These are phyloP conservation scores for Penicillium robsamsonii DNA, from an alignment of 495 filamentous ascomycete genomes.

Conservation along the genomic window DNA sequence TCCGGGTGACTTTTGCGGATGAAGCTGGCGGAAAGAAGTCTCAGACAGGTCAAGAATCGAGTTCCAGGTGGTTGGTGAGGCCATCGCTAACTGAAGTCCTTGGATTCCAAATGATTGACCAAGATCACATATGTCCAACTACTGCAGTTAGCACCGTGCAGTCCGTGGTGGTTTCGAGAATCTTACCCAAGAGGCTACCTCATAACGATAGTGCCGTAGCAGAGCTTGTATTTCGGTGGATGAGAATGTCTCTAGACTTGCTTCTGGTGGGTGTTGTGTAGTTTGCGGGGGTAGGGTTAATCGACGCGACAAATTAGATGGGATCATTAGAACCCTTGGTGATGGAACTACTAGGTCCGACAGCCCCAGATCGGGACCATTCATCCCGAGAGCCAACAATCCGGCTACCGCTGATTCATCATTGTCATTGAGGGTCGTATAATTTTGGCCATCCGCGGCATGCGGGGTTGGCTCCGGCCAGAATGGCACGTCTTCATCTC, in stretches of 20 bases:
- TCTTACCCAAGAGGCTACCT: conserved; percentile 38
- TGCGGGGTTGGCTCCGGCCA: conserved; percentile 2
- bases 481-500: conserved; percentile 1
- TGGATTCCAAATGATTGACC: conserved; percentile 33
- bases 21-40: conserved; percentile 19
- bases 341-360: conserved; percentile 17
- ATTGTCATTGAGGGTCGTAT: conserved; percentile 23
- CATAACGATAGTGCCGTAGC: conserved; percentile 36
- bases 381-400: conserved; percentile 32
- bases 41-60: conserved; percentile 29
- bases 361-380: conserved; percentile 9
- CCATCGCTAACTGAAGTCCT: conserved; percentile 29
- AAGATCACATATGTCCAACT: conserved; percentile 39
- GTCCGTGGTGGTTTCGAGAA: not conserved
- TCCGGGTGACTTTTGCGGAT: not conserved
- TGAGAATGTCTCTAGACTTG: conserved; percentile 1
- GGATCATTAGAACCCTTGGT: not conserved
- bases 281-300: not conserved
- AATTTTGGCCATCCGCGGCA: not conserved
- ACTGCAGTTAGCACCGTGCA: not conserved
- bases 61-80: conserved; percentile 19
- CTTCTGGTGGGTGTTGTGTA: not conserved
- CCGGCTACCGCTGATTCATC: conserved; percentile 36
- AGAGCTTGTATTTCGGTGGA: conserved; percentile 26
- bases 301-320: not conserved